A percentile compares a stretch with the other conserved stretches of the same genome.
Conservation (phyloP, 768 basidiomycete genomes). For the Phlebiopsis flavidoalba region DNA sequence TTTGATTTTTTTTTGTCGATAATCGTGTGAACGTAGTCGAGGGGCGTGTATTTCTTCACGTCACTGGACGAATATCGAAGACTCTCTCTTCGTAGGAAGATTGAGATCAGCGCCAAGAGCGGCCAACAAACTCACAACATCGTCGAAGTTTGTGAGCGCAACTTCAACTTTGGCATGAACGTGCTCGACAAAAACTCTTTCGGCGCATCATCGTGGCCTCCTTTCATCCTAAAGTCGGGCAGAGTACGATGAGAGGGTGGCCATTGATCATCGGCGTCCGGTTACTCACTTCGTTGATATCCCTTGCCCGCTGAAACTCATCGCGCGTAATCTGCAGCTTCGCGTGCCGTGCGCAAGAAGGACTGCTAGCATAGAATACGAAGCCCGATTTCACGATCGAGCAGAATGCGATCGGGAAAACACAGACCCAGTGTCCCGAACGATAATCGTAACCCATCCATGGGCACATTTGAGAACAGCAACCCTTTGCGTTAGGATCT, state of each 20-base stretch:
- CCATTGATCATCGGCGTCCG: no score
- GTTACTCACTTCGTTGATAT: conserved; percentile 20
- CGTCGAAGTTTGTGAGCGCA: conserved; percentile 18
- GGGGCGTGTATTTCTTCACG: conserved; percentile 1
- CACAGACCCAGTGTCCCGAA: no score
- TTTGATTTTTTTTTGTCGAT: conserved; percentile 2
- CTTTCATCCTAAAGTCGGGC: conserved; percentile 2
- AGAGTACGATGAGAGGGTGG: conserved; percentile 14
- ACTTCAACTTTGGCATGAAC: conserved; percentile 22
- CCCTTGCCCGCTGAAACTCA: conserved; percentile 19
- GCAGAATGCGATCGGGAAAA: conserved; percentile 26
- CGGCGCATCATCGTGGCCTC: conserved; percentile 11
- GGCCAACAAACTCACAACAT: conserved; percentile 24
- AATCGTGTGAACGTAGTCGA: conserved; percentile 21
- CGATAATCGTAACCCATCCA: conserved; percentile 1
- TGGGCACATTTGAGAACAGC: conserved; percentile 25
- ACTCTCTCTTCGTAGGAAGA: background rate
- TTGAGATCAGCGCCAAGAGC: conserved; percentile 24
- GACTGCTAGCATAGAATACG: conserved; percentile 23
- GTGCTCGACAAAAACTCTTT: conserved; percentile 1
- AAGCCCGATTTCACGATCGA: conserved; percentile 15
- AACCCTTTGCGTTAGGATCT: conserved; percentile 29
- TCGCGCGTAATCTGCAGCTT: conserved; percentile 20
- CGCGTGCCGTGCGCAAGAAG: conserved; percentile 27
- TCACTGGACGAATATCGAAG: background rate